Base-by-base conservation (phyloP, 768 basidiomycete species). In the Cyclocybe cylindracea region DNA sequence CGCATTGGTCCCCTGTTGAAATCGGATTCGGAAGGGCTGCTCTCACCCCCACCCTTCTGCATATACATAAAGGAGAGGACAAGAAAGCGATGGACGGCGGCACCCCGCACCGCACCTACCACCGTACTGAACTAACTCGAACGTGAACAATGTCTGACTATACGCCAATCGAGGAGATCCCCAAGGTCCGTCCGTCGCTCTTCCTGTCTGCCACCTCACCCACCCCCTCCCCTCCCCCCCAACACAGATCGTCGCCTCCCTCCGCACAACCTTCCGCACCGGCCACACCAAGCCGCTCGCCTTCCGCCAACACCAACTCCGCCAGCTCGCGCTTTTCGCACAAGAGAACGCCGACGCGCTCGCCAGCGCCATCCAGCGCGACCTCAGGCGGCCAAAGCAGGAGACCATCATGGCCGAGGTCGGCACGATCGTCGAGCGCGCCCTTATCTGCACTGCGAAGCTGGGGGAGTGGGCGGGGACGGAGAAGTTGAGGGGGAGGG, bases 271-370 rank as follows among this genome's bases (percentile, higher is more conserved):
- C 5, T 89, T 87, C 68, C 65, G 66, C 16, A 57, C 72, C 0
- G 80, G 83, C 2, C 57, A 70, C 36, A 78, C 83, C 0, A 74
- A 71, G n/a, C 68, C 82, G 2, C 58, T 89, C 36, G 66, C 68
- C 52, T 90, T 80, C 77, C 78, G 89, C 11, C 78, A 79, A 48
- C 74, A 79, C 41, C 89, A 91, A 57, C 75, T 91, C 40, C 70
- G 74, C 39, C 83, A 85, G 56, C 74, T 90, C 32, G 84, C 80
- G 19, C 79, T 74, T 16, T 68, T 88, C 68, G 66, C 76, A 16
- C 80, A 87, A 57, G 82, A 87, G n/a, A 85, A 91, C 65, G 59
- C 70, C 3, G 73, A 81, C 3, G 75, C 70, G 4, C 62, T 89
- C 44, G 72, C 72, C 10, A 74, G 77, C 2, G 78, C 84, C 7